Conservation (phyloP, 2,329 filamentous ascomycete species). For the Fusarium liriodendri region DNA sequence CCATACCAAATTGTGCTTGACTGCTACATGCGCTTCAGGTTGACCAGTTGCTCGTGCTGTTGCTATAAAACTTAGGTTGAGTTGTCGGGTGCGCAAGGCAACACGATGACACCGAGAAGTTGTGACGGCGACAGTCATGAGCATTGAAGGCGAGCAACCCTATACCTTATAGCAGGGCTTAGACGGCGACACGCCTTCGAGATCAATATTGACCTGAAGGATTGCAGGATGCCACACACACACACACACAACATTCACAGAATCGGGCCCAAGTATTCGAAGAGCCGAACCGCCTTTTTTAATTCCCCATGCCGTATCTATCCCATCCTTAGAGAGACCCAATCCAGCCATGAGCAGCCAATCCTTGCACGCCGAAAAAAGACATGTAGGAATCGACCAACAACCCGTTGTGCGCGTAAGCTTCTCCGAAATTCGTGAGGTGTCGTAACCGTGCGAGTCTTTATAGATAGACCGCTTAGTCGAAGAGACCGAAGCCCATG, state of each 20-base stretch:
- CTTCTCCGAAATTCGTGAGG: conserved; percentile 50
- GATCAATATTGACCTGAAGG: too few relatives aligned
- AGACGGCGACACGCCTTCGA: not conserved
- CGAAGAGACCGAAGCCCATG: conserved; percentile 82
- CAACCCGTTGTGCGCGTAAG: conserved; percentile 42
- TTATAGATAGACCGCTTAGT: conserved; percentile 63
- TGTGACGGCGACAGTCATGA: not conserved
- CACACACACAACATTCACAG: not conserved
- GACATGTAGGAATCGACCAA: conserved; percentile 47
- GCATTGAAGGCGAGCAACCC: not conserved
- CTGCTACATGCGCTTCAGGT: not conserved
- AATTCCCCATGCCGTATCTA: conserved; percentile 46
- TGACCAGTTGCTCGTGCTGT: not conserved
- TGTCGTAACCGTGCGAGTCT: conserved; percentile 46
- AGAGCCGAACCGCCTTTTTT: conserved; percentile 44
- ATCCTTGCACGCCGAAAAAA: conserved; percentile 45
- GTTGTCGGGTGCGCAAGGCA: not conserved
- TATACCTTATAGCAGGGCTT: not conserved
- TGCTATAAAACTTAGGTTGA: not conserved
- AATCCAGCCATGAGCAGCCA: conserved; percentile 47
- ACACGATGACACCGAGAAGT: not conserved
- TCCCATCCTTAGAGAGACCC: conserved; percentile 43
- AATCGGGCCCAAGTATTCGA: conserved; percentile 14
- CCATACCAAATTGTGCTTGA: not conserved
- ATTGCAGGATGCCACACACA: too few relatives aligned